Evolutionary conservation across 345 rosid genomes (phyloP), one percentile per base, ranked within the genome.

Genomic region (Corchorus capsularis): DNA sequence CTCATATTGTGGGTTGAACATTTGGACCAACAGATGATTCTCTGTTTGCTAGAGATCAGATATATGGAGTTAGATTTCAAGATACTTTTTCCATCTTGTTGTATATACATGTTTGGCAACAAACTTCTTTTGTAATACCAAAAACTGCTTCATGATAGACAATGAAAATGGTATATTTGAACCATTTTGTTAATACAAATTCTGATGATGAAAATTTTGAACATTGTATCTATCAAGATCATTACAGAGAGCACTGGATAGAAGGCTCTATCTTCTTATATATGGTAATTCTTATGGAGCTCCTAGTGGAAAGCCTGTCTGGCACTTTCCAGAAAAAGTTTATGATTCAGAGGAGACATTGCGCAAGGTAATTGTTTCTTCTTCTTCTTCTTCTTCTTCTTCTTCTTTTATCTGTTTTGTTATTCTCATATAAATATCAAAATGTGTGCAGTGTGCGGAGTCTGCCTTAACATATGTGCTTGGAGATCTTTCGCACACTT

Each of bases 251-350:
- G 95, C 96, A 73, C 94, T 96, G 43, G 99, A 93, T 85, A 85
- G 90, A 78, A 89, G 94, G 43, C 80, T 93, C 72, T 96, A 92
- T 81, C 97, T 96, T 80, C 90, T 96, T 78, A 77, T 96, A 63
- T 89, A 84, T 64, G 93, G 99, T 37, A 85, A 87, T 39, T 27
- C 89, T 27, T 80, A 61, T 61, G 89, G 91, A 73, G 85, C 94
- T 82, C 84, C 94, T 35, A 77, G 64, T 63, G 87, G 81, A 74
- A 79, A 89, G 69, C 93, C 97, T 1, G 87, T 83, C 67, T 96
- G 99, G 99, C 99, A 93, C 86, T 93, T 96, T 81, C 99, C 98
- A 0, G 95, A 93, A 76, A 93, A 96, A 81, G 83, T 90, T 41
- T 91, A 92, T 2, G 92, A 90, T 73, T 87, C 94, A 52, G 99